Evolutionary conservation across 306 rosid species (phyloP).

Genomic region (Vigna unguiculata): DNA sequence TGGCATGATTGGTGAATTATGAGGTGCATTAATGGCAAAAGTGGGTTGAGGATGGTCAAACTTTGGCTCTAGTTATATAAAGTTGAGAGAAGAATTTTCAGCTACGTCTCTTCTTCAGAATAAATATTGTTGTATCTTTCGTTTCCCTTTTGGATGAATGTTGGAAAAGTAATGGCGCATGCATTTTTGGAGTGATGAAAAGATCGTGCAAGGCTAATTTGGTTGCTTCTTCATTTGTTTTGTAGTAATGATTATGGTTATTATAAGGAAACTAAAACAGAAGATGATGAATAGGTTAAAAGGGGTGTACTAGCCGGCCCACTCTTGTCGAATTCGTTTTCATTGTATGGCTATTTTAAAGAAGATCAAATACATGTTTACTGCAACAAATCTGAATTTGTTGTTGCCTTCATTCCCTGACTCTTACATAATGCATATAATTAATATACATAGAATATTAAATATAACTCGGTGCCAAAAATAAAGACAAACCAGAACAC

Average conservation of each 20-base stretch:
- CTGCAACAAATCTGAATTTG: slow-evolving; percentile 46
- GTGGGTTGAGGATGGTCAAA: slow-evolving; percentile 28
- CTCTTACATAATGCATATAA: slow-evolving; percentile 45
- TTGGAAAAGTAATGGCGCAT: slow-evolving; percentile 14
- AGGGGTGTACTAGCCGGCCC: slow-evolving; percentile 95
- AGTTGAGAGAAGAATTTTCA: slow-evolving; percentile 37
- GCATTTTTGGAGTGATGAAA: slow-evolving; percentile 33
- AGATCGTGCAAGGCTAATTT: slow-evolving; percentile 41
- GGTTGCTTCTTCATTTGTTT: slow-evolving; percentile 49
- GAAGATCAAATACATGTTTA: slow-evolving; percentile 43
- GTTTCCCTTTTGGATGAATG: slow-evolving; percentile 23
- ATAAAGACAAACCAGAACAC: slow-evolving; percentile 55
- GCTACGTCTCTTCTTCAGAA: slow-evolving; percentile 35
- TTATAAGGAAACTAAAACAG: slow-evolving; percentile 32
- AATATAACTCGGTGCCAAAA: slow-evolving; percentile 38
- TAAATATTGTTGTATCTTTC: slow-evolving; percentile 3
- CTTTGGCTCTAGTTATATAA: slow-evolving; percentile 3
- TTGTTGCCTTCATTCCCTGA: slow-evolving; percentile 48
- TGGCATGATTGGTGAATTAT: too few species aligned
- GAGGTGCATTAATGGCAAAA: slow-evolving; percentile 16
- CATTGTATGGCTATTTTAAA: slow-evolving; percentile 52
- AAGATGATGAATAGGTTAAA: slow-evolving; percentile 70
- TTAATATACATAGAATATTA: slow-evolving; percentile 4
- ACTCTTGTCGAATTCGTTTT: slow-evolving; percentile 71
- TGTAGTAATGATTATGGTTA: slow-evolving; percentile 45